A percentile compares a stretch with the other conserved stretches of the same genome.
These are phyloP conservation scores for Penicillium macrosclerotiorum DNA, from an alignment of 495 filamentous ascomycete species.

Conservation along the genomic window DNA sequence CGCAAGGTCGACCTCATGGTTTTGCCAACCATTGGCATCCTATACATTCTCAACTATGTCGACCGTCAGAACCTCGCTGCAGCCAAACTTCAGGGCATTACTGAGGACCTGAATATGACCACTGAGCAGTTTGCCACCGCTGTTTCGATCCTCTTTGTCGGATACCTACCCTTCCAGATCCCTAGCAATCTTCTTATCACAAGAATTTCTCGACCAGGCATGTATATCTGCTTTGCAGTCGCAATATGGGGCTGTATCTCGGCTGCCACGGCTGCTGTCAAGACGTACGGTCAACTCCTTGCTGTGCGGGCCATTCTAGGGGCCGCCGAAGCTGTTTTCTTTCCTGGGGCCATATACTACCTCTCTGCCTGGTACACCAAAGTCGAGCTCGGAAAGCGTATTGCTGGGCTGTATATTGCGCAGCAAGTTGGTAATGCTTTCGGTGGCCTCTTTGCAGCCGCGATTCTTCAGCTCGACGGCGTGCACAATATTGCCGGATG, in stretches of 20 bases:
- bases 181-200: conserved; percentile 61
- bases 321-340: conserved; percentile 43
- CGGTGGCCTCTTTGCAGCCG: conserved; percentile 53
- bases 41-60: conserved; percentile 42
- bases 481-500: conserved; percentile 45
- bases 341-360: conserved; percentile 57
- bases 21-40: conserved; percentile 35
- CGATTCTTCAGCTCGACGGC: conserved; percentile 50
- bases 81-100: conserved; percentile 30
- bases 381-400: conserved; percentile 53
- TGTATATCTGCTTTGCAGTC: conserved; percentile 38
- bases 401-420: conserved; percentile 57
- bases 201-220: conserved; percentile 27
- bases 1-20: conserved; percentile 41
- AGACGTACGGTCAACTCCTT: conserved; percentile 30
- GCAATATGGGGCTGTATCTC: conserved; percentile 50
- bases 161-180: conserved; percentile 55
- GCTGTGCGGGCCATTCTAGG: conserved; percentile 38
- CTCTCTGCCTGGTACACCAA: conserved; percentile 58
- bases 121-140: conserved; percentile 28
- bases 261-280: conserved; percentile 35
- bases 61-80: conserved; percentile 33
- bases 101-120: conserved; percentile 26
- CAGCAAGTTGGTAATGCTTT: conserved; percentile 57
- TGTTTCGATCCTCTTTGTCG: conserved; percentile 34